Evolutionary conservation across 257 asterid species (phyloP), one percentile per base, ranked within the genome.

Genomic region (Lavandula angustifolia): DNA sequence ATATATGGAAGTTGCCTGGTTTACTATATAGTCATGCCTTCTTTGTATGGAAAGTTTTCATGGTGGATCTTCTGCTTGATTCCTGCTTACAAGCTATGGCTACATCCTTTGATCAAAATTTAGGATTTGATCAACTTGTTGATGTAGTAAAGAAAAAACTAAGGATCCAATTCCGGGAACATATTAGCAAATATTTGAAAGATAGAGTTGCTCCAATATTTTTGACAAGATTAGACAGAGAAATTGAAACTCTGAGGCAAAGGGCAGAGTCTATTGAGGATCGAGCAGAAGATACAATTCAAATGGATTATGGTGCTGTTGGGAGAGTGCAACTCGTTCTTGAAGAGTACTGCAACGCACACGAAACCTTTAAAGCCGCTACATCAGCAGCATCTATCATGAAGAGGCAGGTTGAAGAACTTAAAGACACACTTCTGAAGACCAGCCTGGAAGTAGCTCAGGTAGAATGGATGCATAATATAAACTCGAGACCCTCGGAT

Each of bases 391-490:
- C 85, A 68, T 82, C 94, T 69, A 70, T 73, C 76, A 87, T 84
- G 96, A 87, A 84, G 81, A 85, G 80, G 79, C 90, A 83, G 80
- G 80, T 87, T 60, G 81, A 80, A 73, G 91, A 87, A 64, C 80
- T 89, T 64, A 87, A 84, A 75, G 96, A 87, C 29, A 87, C 85
- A 72, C 89, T 87, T 69, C 81, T 81, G 32, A 88, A 84, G 78
- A 80, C 91, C 76, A 79, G 82, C 85, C 69, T 90, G 83, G 97
- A 87, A 81, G 81, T 87, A 67, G 74, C 84, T 75, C 95, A 80
- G 84, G 80, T 83, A 87, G 96, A 94, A 79, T 94, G 99, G 99
- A 87, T 89, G 88, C 82, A 81, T 57, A 86, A 86, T 72, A 78
- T 80, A 56, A 71, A 78, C 62, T 73, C 69, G 55, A 84, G 81